phyloP scores from a whole-genome alignment of 352 stramenopile genomes.

The Globisporangium takayamanum region DNA sequence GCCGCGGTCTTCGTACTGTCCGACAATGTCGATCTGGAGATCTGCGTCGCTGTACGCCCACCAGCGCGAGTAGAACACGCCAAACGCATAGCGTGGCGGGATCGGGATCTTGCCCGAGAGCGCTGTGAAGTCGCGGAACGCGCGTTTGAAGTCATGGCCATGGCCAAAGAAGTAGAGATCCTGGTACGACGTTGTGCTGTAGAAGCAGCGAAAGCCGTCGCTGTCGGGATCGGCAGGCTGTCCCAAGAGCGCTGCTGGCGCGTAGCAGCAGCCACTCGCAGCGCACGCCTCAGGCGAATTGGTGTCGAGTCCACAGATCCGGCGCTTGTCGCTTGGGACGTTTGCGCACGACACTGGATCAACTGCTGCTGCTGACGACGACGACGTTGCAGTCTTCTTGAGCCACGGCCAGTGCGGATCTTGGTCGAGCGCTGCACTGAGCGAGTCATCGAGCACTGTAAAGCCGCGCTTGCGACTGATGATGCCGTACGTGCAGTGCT shows the following conservation, averaged over 20 bases:
- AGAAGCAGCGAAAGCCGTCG: constrained; percentile 25
- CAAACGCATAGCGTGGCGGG: constrained; percentile 25
- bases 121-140: constrained; percentile 32
- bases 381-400: background rate
- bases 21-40: constrained; percentile 24
- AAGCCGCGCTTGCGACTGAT: constrained; percentile 28
- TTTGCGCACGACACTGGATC: constrained; percentile 5
- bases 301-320: constrained; percentile 20
- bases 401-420: constrained; percentile 24
- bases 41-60: constrained; percentile 37
- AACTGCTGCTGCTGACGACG: background rate
- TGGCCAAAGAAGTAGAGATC: constrained; percentile 50
- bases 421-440: constrained; percentile 19
- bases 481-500: constrained; percentile 34
- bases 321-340: constrained; percentile 15
- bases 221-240: background rate
- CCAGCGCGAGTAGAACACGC: constrained; percentile 48
- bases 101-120: constrained; percentile 31
- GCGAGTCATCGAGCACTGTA: constrained; percentile 30
- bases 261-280: constrained; percentile 26
- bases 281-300: constrained; percentile 15
- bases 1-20: constrained; percentile 20
- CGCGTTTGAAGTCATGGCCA: constrained; percentile 30
- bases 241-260: constrained; percentile 1
- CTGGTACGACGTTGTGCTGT: constrained; percentile 22